Evolutionary conservation across 176 grass and related monocot species (phyloP), one percentile per base, ranked within the genome.

Genomic region (Aegilops bicornis): DNA sequence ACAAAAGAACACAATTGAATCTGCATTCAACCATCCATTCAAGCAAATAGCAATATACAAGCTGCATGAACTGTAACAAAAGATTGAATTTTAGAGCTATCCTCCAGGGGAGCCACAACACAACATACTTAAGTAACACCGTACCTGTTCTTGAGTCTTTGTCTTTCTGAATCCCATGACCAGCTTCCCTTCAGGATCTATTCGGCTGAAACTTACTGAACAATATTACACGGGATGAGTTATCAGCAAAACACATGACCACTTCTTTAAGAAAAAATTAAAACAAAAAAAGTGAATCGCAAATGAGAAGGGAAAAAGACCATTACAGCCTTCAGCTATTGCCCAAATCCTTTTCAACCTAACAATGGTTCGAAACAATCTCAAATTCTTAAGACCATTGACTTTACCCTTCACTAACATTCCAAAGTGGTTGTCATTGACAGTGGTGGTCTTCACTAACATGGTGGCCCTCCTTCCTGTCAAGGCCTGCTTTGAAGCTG

Each of bases 81-180:
- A 0, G 33, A 31, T 59, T 23, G 20, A 68, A 35, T 77, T 33
- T 45, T 24, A 82, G 22, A 56, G 45, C 17, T 56, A 32, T 77
- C 47, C 65, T 60, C 24, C 48, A 25, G 25, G 39, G 32, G 61
- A 69, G 36, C 60, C 45, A 80, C 11, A 74, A 68, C 50, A 6
- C 52, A 36, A 81, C 22, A 63, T 62, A 69, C 42, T 48, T 11
- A 75, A 69, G 40, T 19, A 76, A 17, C 13, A 77, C 37, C 71
- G 20, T 78, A 99, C 97, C 90, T 92, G 91, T 95, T 99, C 97
- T n/a, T 80, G 37, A 67, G 85, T 86, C 74, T 93, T 86, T 66
- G 97, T 92, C 90, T 91, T 99, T 70, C 97, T 90, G 83, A 99
- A 99, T 65, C 94, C 94, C 97, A 99, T 99, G 61, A 99, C 88